phyloP scores from a whole-genome alignment of 257 asterid genomes.

The Oldenlandia corymbosa region DNA sequence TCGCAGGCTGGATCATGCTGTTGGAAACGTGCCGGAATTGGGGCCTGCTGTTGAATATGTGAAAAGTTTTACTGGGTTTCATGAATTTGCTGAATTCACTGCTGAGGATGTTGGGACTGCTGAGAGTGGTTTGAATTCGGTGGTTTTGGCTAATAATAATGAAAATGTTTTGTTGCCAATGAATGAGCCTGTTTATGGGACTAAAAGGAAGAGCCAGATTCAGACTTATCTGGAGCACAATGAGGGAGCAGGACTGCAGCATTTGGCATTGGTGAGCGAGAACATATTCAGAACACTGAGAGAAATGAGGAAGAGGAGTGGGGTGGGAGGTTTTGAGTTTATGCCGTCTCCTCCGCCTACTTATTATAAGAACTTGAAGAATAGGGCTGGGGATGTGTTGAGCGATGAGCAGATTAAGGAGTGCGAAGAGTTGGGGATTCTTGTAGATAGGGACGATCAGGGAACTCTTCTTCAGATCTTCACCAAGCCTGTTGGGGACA shows the following conservation, averaged over 20 bases:
- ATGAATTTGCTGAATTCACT: conserved; percentile 87
- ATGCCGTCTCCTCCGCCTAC: conserved; percentile 92
- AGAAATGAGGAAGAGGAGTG: conserved; percentile 90
- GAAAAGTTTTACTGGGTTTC: conserved; percentile 69
- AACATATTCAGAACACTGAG: conserved; percentile 70
- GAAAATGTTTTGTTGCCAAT: conserved; percentile 73
- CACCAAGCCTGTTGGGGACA: conserved; percentile 94
- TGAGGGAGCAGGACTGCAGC: conserved; percentile 92
- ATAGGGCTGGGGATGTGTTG: conserved; percentile 67
- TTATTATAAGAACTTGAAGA: conserved; percentile 64
- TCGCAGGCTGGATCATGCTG: conserved; percentile 75
- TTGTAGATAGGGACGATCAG: conserved; percentile 94
- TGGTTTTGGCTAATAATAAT: conserved; percentile 70
- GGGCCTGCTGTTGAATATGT: conserved; percentile 66
- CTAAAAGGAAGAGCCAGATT: conserved; percentile 89
- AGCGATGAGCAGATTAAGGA: conserved; percentile 70
- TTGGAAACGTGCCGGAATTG: conserved; percentile 70
- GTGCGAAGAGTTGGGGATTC: conserved; percentile 84
- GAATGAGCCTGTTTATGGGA: conserved; percentile 84
- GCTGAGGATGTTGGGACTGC: conserved; percentile 79
- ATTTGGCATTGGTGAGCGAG: conserved; percentile 70
- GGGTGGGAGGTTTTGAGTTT: conserved; percentile 83
- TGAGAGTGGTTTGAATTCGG: conserved; percentile 85
- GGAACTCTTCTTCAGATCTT: conserved; percentile 96
- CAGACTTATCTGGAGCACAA: conserved; percentile 97